phyloP scores from a whole-genome alignment of 179 eudicot species.

The Actinidia arguta region DNA sequence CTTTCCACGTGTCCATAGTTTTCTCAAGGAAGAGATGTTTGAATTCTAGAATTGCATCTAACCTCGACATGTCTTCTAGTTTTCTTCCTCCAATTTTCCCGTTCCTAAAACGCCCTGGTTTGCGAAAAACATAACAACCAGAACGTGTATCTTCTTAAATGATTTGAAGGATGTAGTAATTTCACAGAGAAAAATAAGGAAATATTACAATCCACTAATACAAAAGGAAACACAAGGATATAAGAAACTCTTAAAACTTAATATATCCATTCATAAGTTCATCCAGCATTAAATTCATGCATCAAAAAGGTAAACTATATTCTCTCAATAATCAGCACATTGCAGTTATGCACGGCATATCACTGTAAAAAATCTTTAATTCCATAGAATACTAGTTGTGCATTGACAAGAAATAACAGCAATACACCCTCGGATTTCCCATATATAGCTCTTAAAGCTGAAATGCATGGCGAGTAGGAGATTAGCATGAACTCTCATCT shows the following conservation, averaged over 20 bases:
- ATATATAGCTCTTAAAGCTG: background rate
- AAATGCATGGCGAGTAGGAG: background rate
- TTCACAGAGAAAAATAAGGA: constrained; percentile 43
- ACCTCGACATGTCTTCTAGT: constrained; percentile 72
- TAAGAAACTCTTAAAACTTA: background rate
- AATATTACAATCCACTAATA: background rate
- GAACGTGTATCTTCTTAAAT: constrained; percentile 92
- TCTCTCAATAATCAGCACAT: background rate
- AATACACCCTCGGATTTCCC: background rate
- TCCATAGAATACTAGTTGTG: background rate
- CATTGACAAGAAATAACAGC: no score
- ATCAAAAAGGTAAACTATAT: background rate
- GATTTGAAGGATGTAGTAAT: constrained; percentile 96
- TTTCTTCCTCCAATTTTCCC: constrained; percentile 83
- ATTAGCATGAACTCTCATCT: background rate
- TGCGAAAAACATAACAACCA: constrained; percentile 89
- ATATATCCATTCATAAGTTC: background rate
- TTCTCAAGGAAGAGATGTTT: constrained; percentile 88
- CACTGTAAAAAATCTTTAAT: background rate
- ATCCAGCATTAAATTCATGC: background rate
- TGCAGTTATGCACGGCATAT: background rate
- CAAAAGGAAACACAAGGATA: background rate
- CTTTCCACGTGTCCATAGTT: constrained; percentile 97
- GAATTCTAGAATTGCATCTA: constrained; percentile 79
- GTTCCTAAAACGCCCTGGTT: constrained; percentile 98